Evolutionary conservation across 2,329 filamentous ascomycete genomes (phyloP).

Genomic region (Hypoxylon sp.): DNA sequence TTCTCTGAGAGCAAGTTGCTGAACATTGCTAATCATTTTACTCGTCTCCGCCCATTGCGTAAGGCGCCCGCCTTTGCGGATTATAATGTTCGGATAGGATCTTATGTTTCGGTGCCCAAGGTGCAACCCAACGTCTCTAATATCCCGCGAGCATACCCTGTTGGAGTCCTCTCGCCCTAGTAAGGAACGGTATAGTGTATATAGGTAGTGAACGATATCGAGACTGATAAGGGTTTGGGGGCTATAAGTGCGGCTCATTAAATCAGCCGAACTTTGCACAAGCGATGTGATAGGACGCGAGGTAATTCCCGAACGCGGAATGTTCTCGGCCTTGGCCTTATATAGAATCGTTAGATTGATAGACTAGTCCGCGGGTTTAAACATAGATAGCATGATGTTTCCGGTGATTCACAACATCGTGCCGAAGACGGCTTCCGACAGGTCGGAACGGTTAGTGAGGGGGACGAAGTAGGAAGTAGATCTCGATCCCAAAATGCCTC

Average conservation of each 20-base stretch:
- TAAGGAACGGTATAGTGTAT: neutral
- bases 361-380: conserved; percentile 38
- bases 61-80: conserved; percentile 63
- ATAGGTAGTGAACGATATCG: conserved; percentile 12
- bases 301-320: conserved; percentile 20
- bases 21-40: conserved; percentile 66
- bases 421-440: conserved; percentile 34
- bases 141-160: conserved; percentile 63
- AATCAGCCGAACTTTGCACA: conserved; percentile 20
- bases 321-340: conserved; percentile 19
- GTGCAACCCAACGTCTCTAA: conserved; percentile 60
- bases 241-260: conserved; percentile 31
- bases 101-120: conserved; percentile 61
- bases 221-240: conserved; percentile 18
- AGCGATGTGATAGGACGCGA: conserved; percentile 8
- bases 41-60: conserved; percentile 62
- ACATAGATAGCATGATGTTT: conserved; percentile 23
- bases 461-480: conserved; percentile 34
- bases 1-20: conserved; percentile 70
- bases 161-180: conserved; percentile 58
- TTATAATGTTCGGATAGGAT: conserved; percentile 56
- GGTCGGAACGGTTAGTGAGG: conserved; percentile 4
- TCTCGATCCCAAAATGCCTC: conserved; percentile 45
- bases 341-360: conserved; percentile 21
- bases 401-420: conserved; percentile 24